Base-by-base conservation (phyloP, 768 basidiomycete species). In the Mycena polygramma region DNA sequence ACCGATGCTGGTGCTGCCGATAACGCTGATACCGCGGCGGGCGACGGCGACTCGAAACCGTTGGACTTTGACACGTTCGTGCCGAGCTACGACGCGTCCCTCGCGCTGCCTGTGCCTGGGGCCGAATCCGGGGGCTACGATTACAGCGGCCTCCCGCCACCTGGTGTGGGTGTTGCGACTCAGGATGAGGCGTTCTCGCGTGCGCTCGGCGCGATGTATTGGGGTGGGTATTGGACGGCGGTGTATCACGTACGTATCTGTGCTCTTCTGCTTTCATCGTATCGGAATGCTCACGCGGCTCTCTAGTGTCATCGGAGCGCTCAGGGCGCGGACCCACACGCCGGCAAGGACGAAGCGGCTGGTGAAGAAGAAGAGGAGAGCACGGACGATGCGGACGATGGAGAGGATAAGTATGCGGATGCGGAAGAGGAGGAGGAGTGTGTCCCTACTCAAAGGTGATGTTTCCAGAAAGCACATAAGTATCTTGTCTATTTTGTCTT, bases 181-280 rank as follows among this genome's bases (percentile, higher is more conserved):
- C 89, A 87, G 73, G 92, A 95, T 70, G 92, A 95, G 74, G 93
- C 93, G 1, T 95, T 95, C 79, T 83, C 85, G 30, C 89, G 90
- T 57, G 94, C 93, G 7, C 73, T 94, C 75, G 87, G 85, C 37
- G 93, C 94, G 20, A 94, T 92, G 90, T 95, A 95, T 78, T 95
- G 94, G 94, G 84, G 86, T 26, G 94, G 94, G 22, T 95, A 95
- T 78, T 95, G 94, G 93, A 94, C 93, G 3, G 93, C 93, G 1
- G 86, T 94, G 55, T 95, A 94, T 76, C 91, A 95, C 77, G 94
- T 93, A 74, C 57, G 89, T 83, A 22, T 41, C 63, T 11, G 7
- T 19, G 67, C 49, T 11, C 6, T 52, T 54, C 55, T 5, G 17
- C 15, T 37, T 36, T 20, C 26, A 48, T 39, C 22, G 59, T 35